phyloP scores from a whole-genome alignment of 2,329 filamentous ascomycete species.

The Monosporascus cannonballus region DNA sequence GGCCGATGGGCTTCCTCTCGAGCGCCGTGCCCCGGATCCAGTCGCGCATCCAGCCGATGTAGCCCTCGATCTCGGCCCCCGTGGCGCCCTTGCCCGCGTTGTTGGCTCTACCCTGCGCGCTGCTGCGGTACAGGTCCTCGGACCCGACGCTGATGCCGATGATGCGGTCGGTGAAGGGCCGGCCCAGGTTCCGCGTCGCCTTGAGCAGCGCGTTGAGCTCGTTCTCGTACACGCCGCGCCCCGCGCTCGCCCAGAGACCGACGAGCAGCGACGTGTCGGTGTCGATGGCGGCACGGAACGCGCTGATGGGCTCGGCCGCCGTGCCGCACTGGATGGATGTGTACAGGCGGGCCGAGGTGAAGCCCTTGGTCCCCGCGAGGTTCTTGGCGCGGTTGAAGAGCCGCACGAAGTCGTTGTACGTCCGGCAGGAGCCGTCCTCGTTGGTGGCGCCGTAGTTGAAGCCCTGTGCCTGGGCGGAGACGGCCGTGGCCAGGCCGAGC shows the following conservation, averaged over 20 bases:
- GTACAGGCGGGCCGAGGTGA: constrained; percentile 41
- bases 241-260: constrained; percentile 24
- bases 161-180: constrained; percentile 19
- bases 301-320: constrained; percentile 20
- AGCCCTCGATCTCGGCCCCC: constrained; percentile 19
- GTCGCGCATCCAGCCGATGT: constrained; percentile 23
- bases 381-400: constrained; percentile 39
- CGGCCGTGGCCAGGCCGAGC: constrained; percentile 10
- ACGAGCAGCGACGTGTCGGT: constrained; percentile 21
- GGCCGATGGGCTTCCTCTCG: constrained; percentile 21
- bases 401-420: constrained; percentile 34
- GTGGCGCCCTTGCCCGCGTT: constrained; percentile 20
- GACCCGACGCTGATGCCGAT: constrained; percentile 25
- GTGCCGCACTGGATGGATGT: constrained; percentile 27
- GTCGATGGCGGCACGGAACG: constrained; percentile 24
- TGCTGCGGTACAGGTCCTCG: constrained; percentile 24
- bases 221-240: constrained; percentile 16
- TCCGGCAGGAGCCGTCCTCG: constrained; percentile 31
- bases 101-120: constrained; percentile 16
- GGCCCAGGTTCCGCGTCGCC: constrained; percentile 14
- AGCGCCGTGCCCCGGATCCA: constrained; percentile 18
- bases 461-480: constrained; percentile 23
- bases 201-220: constrained; percentile 21
- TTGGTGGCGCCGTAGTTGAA: constrained; percentile 41
- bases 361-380: constrained; percentile 31